A percentile compares a stretch with the other conserved stretches of the same genome.
Conservation (phyloP, 495 filamentous ascomycete species). For the Daldinia caldariorum region DNA sequence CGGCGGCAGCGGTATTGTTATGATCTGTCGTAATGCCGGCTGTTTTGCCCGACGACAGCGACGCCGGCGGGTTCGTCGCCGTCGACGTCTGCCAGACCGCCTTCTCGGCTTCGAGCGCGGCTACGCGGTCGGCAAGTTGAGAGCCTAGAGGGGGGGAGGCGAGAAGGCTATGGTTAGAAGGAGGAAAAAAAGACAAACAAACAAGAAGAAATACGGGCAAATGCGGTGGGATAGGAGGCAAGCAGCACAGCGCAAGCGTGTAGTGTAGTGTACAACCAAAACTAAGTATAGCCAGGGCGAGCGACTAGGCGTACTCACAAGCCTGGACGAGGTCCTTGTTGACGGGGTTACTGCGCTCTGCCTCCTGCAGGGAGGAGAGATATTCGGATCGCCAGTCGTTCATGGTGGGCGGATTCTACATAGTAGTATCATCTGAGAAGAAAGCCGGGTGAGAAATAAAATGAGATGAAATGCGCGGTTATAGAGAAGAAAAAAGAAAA, state of each 20-base stretch:
- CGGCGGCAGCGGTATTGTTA: conserved; percentile 8
- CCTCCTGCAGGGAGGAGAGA: conserved; percentile 52
- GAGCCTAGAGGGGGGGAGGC: conserved; percentile 61
- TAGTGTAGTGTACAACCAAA: too few species aligned
- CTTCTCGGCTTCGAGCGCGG: conserved; percentile 64
- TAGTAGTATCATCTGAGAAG: conserved; percentile 37
- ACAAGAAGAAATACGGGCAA: neutral
- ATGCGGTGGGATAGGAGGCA: conserved; percentile 7
- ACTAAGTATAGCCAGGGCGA: too few species aligned
- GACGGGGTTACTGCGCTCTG: conserved; percentile 56
- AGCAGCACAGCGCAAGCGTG: too few species aligned
- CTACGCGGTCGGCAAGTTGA: conserved; percentile 72
- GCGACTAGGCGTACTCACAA: conserved; percentile 48
- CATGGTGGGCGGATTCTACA: conserved; percentile 47
- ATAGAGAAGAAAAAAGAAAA: neutral
- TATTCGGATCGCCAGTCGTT: conserved; percentile 60
- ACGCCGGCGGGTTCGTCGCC: neutral
- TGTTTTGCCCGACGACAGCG: conserved; percentile 25
- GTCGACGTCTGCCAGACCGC: conserved; percentile 45
- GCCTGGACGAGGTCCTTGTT: conserved; percentile 57
- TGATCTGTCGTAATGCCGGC: conserved; percentile 33
- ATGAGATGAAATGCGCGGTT: neutral
- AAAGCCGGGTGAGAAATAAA: too few species aligned
- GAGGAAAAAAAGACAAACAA: too few species aligned
- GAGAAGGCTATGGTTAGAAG: too few species aligned